Conservation (phyloP, 2,329 filamentous ascomycete genomes). For the Tolypocladium inflatum region DNA sequence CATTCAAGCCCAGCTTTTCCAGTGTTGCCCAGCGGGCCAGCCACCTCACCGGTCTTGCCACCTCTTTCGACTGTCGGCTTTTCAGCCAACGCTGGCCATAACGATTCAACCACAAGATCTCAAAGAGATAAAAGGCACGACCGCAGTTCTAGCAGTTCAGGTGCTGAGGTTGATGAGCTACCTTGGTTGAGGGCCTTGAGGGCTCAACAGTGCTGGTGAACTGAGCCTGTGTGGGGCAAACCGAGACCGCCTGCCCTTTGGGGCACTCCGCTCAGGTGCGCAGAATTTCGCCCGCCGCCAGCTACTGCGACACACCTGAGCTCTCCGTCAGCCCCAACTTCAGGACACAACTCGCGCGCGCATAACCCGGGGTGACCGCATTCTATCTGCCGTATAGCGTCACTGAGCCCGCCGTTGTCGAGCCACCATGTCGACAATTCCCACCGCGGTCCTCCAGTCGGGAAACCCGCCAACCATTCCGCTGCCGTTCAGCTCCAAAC, state of each 20-base stretch:
- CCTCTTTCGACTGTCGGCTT: neutral
- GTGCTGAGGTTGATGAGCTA: no score
- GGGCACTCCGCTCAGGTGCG: neutral
- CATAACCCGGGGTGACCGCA: neutral
- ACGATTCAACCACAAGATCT: neutral
- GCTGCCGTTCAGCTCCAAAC: conserved; percentile 77
- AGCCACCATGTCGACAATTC: conserved; percentile 69
- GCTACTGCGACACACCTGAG: neutral
- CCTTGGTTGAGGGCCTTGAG: neutral
- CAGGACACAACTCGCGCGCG: neutral
- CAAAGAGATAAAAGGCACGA: neutral
- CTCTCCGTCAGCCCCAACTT: neutral
- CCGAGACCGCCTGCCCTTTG: neutral
- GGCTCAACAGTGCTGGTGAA: neutral
- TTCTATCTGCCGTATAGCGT: neutral
- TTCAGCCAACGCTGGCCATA: neutral
- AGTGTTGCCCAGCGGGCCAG: neutral
- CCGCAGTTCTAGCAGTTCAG: neutral
- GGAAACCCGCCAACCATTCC: conserved; percentile 70
- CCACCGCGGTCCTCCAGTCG: conserved; percentile 65
- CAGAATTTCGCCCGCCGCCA: neutral
- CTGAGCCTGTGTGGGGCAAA: neutral
- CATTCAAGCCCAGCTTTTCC: no score
- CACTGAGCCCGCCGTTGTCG: neutral
- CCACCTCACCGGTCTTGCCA: neutral